A percentile compares a stretch with the other conserved stretches of the same genome.
Conservation (phyloP, 1,284 basidiomycete species). For the Papiliotrema fonsecae region DNA sequence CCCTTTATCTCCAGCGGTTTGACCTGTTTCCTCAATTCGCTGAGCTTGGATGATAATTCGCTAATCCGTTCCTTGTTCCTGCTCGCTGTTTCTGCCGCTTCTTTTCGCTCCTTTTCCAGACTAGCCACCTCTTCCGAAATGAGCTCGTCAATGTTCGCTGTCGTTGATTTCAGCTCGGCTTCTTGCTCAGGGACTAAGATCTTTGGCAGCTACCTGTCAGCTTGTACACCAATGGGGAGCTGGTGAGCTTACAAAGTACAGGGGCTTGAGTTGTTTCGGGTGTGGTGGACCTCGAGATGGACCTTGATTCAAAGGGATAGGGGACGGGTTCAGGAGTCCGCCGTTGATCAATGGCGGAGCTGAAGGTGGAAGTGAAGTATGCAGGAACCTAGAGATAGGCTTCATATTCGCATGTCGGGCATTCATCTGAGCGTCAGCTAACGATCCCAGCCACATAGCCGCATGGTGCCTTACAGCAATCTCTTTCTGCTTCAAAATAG, state of each 20-base stretch:
- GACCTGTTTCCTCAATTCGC: constrained; percentile 23
- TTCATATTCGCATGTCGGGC: constrained; percentile 34
- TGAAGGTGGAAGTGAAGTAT: constrained; percentile 23
- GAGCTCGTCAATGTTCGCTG: constrained; percentile 28
- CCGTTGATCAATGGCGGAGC: constrained; percentile 19
- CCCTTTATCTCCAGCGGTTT: constrained; percentile 15
- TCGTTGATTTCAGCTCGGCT: constrained; percentile 23
- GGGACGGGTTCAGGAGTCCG: constrained; percentile 26
- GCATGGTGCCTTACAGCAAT: constrained; percentile 24
- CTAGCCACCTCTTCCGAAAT: constrained; percentile 28
- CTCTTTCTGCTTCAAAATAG: constrained; percentile 36
- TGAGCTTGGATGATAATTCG: constrained; percentile 23
- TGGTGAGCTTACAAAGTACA: constrained; percentile 38
- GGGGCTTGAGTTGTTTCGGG: constrained; percentile 23
- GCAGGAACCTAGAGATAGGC: constrained; percentile 33
- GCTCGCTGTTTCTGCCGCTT: constrained; percentile 12
- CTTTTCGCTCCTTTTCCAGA: constrained; percentile 30
- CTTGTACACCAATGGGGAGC: neutral
- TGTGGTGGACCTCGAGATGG: constrained; percentile 23
- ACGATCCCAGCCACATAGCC: neutral
- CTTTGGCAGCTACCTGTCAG: constrained; percentile 35
- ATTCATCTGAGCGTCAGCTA: constrained; percentile 28
- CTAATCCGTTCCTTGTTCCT: constrained; percentile 24
- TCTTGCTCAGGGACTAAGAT: constrained; percentile 40
- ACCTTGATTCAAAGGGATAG: constrained; percentile 34